These are phyloP conservation scores for Vanilla planifolia DNA, from an alignment of 106 monocot genomes.

Conservation along the genomic window DNA sequence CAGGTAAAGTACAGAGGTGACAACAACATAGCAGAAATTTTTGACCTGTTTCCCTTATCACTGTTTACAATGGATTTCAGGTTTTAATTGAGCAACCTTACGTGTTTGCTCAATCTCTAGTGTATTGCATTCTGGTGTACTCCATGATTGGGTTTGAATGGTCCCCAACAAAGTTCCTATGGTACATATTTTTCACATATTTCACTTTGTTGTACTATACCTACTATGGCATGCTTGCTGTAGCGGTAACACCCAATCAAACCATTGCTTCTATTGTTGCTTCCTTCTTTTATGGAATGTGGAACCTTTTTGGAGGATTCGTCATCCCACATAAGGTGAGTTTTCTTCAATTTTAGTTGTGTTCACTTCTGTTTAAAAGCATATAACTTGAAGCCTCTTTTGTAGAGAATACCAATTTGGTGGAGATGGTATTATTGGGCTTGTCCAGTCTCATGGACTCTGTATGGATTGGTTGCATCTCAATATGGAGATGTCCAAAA, in stretches of 20 bases:
- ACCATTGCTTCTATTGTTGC: constrained; percentile 33
- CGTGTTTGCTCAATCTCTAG: constrained; percentile 27
- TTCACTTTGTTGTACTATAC: constrained; percentile 51
- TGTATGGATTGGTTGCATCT: constrained; percentile 16
- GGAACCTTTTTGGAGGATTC: constrained; percentile 51
- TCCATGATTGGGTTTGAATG: constrained; percentile 51
- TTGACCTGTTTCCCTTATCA: no score
- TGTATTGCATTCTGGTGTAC: constrained; percentile 37
- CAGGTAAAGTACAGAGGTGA: constrained; percentile 64
- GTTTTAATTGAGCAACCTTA: constrained; percentile 52
- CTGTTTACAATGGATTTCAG: constrained; percentile 12
- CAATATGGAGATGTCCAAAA: constrained; percentile 12
- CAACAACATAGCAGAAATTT: no score
- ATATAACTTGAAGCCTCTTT: neutral
- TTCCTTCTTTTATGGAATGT: constrained; percentile 35
- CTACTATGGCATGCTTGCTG: constrained; percentile 40
- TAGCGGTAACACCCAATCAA: constrained; percentile 42
- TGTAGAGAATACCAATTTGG: constrained; percentile 39
- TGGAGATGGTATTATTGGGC: constrained; percentile 56
- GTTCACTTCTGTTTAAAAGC: neutral
- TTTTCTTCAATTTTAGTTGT: neutral
- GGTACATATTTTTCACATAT: constrained; percentile 46
- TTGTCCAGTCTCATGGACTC: constrained; percentile 45
- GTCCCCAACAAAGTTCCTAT: constrained; percentile 40
- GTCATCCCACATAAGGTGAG: constrained; percentile 32